phyloP scores from a whole-genome alignment of 768 basidiomycete species.

The Pisolithus albus region DNA sequence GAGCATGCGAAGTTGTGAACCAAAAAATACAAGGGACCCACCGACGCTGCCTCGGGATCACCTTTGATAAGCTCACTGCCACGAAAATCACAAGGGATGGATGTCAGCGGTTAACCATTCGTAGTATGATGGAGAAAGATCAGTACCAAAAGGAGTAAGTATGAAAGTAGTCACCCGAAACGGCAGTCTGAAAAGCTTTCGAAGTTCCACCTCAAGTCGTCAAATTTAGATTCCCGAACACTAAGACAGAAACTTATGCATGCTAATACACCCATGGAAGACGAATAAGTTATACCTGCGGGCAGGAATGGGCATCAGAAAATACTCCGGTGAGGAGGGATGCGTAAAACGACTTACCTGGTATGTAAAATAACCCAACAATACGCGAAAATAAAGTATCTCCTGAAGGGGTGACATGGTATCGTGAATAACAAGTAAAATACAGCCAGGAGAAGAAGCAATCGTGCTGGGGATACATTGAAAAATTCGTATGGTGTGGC shows the following conservation, averaged over 20 bases:
- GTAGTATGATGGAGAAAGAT: constrained; percentile 6
- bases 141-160: constrained; percentile 15
- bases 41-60: constrained; percentile 2
- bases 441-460: constrained; percentile 16
- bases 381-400: no score
- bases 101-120: constrained; percentile 4
- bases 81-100: constrained; percentile 19
- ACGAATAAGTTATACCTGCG: no score
- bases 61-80: constrained; percentile 18
- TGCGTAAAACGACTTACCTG: no score
- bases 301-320: no score
- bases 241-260: background rate
- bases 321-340: no score
- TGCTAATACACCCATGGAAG: no score
- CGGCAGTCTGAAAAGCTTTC: constrained; percentile 15
- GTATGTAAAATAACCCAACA: no score
- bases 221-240: background rate
- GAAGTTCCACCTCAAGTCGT: background rate
- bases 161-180: constrained; percentile 25
- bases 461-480: no score
- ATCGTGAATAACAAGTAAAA: constrained; percentile 2
- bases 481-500: no score
- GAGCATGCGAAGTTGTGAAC: no score
- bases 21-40: constrained; percentile 14
- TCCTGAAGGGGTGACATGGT: no score